Percentiles rank a stretch among this genome's conserved stretches.
phyloP scores from a whole-genome alignment of 139 green algal genomes.

The Micromonas pusilla region DNA sequence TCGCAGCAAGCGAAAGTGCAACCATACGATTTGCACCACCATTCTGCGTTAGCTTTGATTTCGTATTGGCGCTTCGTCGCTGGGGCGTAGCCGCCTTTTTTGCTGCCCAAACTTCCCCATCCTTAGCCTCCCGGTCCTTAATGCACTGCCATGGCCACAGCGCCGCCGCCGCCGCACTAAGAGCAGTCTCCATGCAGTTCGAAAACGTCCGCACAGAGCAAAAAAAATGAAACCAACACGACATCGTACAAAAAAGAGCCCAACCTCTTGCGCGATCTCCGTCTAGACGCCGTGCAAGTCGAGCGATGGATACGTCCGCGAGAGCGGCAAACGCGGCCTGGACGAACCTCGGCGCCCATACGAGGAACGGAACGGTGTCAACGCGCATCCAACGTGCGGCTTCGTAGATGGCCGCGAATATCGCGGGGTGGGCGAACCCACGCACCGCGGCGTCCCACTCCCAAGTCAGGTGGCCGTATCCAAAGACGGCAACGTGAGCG shows the following conservation, averaged over 20 bases:
- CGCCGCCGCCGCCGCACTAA: conserved; percentile 36
- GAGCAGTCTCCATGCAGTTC: conserved; percentile 52
- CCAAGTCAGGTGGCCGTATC: conserved; percentile 67
- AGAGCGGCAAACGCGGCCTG: conserved; percentile 43
- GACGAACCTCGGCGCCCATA: conserved; percentile 38
- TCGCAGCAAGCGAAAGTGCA: conserved; percentile 19
- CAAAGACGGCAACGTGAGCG: conserved; percentile 57
- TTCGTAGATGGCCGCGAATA: conserved; percentile 53
- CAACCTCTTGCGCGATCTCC: conserved; percentile 27
- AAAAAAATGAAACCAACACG: conserved; percentile 65
- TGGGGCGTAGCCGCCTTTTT: too few species aligned
- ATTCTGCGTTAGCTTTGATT: neutral
- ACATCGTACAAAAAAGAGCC: conserved; percentile 20
- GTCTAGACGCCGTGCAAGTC: conserved; percentile 32
- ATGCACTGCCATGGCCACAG: conserved; percentile 34
- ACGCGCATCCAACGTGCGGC: conserved; percentile 6
- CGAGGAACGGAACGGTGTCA: neutral
- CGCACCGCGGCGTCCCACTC: conserved; percentile 54
- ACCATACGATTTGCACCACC: neutral
- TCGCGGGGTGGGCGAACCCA: conserved; percentile 49
- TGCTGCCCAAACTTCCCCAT: too few species aligned
- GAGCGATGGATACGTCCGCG: conserved; percentile 39
- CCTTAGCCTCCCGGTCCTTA: too few species aligned
- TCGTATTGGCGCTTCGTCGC: neutral
- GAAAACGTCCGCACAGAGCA: conserved; percentile 55